These are phyloP conservation scores for Colletotrichum coccodes DNA, from an alignment of 2,329 filamentous ascomycete species.

Conservation along the genomic window DNA sequence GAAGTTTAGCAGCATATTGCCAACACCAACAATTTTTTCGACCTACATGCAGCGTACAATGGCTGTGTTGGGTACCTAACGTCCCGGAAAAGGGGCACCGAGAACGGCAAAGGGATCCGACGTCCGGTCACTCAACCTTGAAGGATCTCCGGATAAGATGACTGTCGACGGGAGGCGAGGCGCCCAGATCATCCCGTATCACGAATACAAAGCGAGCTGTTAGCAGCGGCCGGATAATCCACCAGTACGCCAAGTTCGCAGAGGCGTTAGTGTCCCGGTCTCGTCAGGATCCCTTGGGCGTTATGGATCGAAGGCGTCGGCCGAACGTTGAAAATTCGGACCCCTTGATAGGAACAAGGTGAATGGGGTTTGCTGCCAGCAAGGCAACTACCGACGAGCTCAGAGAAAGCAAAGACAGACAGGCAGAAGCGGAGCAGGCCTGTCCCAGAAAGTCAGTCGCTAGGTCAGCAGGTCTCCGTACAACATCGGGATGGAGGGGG, in stretches of 20 bases:
- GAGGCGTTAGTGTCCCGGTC: not conserved
- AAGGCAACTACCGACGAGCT: not conserved
- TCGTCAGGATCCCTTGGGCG: not conserved
- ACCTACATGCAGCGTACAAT: not conserved
- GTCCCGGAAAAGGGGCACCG: not conserved
- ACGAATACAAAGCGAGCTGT: not conserved
- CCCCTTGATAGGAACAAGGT: not conserved
- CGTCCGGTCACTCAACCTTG: not conserved
- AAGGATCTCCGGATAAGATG: not conserved
- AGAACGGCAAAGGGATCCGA: not conserved
- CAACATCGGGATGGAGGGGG: not conserved
- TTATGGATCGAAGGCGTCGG: not conserved
- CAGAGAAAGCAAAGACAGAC: not conserved
- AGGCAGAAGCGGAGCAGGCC: not conserved
- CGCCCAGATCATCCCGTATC: not conserved
- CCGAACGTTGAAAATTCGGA: not conserved
- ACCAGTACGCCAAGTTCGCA: too few relatives aligned
- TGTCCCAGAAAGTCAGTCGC: not conserved
- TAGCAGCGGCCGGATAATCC: too few relatives aligned
- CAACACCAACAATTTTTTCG: not conserved
- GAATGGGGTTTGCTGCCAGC: not conserved
- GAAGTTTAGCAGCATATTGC: not conserved
- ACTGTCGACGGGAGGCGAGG: not conserved
- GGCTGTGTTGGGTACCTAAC: not conserved
- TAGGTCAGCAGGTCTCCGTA: not conserved